phyloP scores from a whole-genome alignment of 2,329 filamentous ascomycete species.

The Fusarium austroafricanum region DNA sequence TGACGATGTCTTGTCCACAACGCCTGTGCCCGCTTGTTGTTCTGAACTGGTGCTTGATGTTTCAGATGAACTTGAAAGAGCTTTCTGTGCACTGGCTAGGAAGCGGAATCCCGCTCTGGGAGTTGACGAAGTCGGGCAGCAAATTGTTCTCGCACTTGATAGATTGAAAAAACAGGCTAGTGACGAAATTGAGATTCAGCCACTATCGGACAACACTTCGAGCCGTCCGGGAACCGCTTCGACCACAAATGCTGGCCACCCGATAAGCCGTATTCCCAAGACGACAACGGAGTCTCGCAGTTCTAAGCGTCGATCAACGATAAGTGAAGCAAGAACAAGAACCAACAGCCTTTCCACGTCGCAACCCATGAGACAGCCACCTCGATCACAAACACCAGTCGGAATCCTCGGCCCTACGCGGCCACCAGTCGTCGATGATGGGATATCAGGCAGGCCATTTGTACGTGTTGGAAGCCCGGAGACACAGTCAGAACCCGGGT shows the following conservation, averaged over 20 bases:
- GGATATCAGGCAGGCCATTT: conserved; percentile 67
- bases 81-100: conserved; percentile 63
- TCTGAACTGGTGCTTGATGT: conserved; percentile 60
- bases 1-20: conserved; percentile 47
- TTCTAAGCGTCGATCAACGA: conserved; percentile 29
- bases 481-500: conserved; percentile 38
- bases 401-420: conserved; percentile 39
- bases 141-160: conserved; percentile 55
- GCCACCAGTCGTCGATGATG: conserved; percentile 55
- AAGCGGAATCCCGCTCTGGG: conserved; percentile 54
- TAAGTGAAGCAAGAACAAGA: conserved; percentile 25
- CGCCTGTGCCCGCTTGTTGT: conserved; percentile 59
- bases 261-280: conserved; percentile 40
- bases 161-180: conserved; percentile 34
- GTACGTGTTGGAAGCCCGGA: conserved; percentile 58
- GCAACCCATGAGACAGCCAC: conserved; percentile 33
- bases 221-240: conserved; percentile 37
- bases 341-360: conserved; percentile 35
- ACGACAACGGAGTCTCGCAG: conserved; percentile 30
- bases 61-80: conserved; percentile 58
- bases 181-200: conserved; percentile 27
- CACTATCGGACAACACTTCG: conserved; percentile 17
- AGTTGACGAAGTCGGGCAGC: conserved; percentile 59
- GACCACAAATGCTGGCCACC: conserved; percentile 24
- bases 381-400: conserved; percentile 40